Evolutionary conservation across 2,329 filamentous ascomycete species (phyloP).

Genomic region (Cladosporium velox): DNA sequence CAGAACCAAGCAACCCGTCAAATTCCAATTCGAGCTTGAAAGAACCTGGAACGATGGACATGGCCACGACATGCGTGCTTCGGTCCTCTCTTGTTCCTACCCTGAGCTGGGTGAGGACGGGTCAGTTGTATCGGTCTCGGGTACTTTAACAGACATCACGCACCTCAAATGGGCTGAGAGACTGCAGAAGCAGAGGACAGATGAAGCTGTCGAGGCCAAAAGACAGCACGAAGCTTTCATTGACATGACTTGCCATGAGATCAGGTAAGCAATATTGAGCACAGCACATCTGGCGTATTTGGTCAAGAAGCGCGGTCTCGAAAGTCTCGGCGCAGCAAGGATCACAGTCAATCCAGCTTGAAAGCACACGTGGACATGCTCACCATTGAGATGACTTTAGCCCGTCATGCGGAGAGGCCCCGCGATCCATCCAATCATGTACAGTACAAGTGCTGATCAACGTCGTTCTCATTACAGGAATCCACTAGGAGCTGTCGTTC

Average conservation of each 20-base stretch:
- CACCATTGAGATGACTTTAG: too few relatives aligned
- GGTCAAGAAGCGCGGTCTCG: too few relatives aligned
- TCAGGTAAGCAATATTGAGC: background rate
- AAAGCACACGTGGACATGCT: background rate
- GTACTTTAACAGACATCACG: conserved; percentile 48
- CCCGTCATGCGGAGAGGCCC: background rate
- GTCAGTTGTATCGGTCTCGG: conserved; percentile 42
- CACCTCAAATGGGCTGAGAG: conserved; percentile 49
- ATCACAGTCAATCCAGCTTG: background rate
- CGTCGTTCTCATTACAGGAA: conserved; percentile 27
- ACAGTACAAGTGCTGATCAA: background rate
- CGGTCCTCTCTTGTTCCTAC: conserved; percentile 30
- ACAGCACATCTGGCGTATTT: background rate
- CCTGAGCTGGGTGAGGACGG: conserved; percentile 31
- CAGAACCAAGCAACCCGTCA: conserved; percentile 36
- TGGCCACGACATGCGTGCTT: conserved; percentile 21
- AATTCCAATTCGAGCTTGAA: conserved; percentile 45
- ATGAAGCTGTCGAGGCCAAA: conserved; percentile 47
- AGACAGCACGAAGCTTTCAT: conserved; percentile 51
- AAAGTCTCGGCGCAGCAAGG: background rate
- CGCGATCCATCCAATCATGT: too few relatives aligned
- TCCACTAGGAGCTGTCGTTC: conserved; percentile 41
- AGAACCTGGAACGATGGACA: conserved; percentile 32
- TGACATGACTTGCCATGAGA: conserved; percentile 44
- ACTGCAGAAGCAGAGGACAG: conserved; percentile 41